Percentiles rank a stretch among this genome's conserved stretches.
Conservation (phyloP, 305 asterid genomes). For the Rubia peregrina region DNA sequence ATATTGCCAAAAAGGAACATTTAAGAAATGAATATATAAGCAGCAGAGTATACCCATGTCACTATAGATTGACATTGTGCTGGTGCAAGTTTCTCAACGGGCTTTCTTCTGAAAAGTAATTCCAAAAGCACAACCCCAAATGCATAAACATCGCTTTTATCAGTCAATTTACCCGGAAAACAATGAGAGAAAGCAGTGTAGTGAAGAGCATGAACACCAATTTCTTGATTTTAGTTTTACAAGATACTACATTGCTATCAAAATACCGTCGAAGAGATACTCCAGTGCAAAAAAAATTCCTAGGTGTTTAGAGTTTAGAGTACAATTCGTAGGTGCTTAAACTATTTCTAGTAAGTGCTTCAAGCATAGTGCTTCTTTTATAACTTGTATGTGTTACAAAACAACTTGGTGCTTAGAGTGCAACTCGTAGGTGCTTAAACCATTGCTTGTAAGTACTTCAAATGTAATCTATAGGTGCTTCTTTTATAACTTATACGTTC, state of each 20-base stretch:
- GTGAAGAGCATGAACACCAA: background rate
- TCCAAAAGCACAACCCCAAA: conserved; percentile 74
- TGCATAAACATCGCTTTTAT: conserved; percentile 74
- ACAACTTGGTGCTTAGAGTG: no score
- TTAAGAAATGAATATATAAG: background rate
- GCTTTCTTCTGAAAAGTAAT: conserved; percentile 64
- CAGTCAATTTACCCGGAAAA: conserved; percentile 51
- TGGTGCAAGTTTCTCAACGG: conserved; percentile 54
- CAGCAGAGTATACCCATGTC: conserved; percentile 49
- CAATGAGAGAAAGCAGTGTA: no score
- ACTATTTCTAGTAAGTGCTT: no score
- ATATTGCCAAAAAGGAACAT: conserved; percentile 9
- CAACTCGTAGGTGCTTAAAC: no score
- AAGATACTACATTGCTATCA: background rate
- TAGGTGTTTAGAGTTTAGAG: no score
- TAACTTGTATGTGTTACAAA: no score
- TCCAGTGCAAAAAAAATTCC: conserved; percentile 87
- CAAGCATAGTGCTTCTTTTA: no score
- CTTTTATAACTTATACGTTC: no score
- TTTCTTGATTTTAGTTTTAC: background rate
- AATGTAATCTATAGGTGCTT: no score
- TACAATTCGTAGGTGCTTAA: no score
- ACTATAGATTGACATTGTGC: conserved; percentile 60
- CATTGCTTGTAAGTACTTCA: no score
- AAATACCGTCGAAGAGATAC: conserved; percentile 60